phyloP scores from a whole-genome alignment of 73 alveolate genomes.

The Paramecium primaurelia region DNA sequence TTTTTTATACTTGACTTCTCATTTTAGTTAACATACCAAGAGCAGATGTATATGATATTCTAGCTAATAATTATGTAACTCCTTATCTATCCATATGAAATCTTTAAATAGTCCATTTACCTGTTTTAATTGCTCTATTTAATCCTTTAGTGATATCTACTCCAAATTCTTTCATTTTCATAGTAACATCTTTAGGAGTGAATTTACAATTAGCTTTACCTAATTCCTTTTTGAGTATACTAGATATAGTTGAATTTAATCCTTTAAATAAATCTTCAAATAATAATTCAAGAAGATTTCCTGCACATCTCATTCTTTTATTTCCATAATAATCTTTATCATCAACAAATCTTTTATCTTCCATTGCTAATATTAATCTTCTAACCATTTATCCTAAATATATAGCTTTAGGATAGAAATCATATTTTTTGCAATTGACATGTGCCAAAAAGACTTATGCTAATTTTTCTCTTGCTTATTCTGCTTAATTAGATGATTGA shows the following conservation, averaged over 20 bases:
- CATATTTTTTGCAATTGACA: slow-evolving; percentile 80
- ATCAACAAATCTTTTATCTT: slow-evolving; percentile 86
- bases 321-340: slow-evolving; percentile 99
- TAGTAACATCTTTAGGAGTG: slow-evolving; percentile 63
- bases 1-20: slow-evolving; percentile 95
- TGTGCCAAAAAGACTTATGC: slow-evolving; percentile 83
- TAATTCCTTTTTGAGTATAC: slow-evolving; percentile 79
- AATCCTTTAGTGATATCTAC: slow-evolving; percentile 79
- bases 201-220: slow-evolving; percentile 67
- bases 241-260: slow-evolving; percentile 67
- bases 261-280: slow-evolving; percentile 97
- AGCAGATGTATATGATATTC: slow-evolving; percentile 83
- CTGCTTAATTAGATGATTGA: slow-evolving; percentile 62
- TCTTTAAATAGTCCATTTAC: slow-evolving; percentile 98
- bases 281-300: slow-evolving; percentile 90
- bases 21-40: slow-evolving; percentile 97
- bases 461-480: slow-evolving; percentile 80
- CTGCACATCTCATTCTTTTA: slow-evolving; percentile 99
- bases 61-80: slow-evolving; percentile 81
- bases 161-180: neutral
- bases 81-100: slow-evolving; percentile 98
- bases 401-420: slow-evolving; percentile 80
- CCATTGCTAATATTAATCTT: slow-evolving; percentile 91
- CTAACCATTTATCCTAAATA: slow-evolving; percentile 95
- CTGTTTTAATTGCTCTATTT: slow-evolving; percentile 92